Conservation (phyloP, 345 rosid species). For the Rhizophora apiculata region DNA sequence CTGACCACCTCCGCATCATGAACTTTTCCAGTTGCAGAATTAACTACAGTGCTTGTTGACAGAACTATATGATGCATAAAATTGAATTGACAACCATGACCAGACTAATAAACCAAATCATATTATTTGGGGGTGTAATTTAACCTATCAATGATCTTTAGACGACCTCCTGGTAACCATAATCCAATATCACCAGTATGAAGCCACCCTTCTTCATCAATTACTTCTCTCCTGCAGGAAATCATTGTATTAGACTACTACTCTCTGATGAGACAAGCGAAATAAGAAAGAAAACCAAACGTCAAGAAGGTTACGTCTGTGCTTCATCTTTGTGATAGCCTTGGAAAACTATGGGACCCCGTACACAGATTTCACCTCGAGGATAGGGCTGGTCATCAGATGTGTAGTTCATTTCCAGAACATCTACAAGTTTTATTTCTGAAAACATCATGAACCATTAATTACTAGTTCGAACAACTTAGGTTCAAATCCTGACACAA, state of each 20-base stretch:
- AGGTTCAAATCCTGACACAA: not conserved
- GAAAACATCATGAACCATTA: conserved; percentile 13
- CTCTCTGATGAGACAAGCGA: conserved; percentile 4
- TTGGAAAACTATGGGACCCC: conserved; percentile 81
- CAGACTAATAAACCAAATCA: not conserved
- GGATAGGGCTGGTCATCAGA: conserved; percentile 82
- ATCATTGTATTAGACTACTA: conserved; percentile 3
- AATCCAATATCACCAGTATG: conserved; percentile 94
- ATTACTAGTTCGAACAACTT: not conserved
- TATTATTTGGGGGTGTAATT: not conserved
- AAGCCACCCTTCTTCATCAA: conserved; percentile 94
- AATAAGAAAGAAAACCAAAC: conserved; percentile 10
- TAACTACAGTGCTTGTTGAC: too few species aligned
- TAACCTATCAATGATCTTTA: conserved; percentile 93
- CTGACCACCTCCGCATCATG: too few species aligned
- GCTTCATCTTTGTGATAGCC: conserved; percentile 92
- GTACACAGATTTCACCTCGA: conserved; percentile 96
- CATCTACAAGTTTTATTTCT: conserved; percentile 97
- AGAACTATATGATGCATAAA: too few species aligned
- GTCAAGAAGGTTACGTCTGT: conserved; percentile 58
- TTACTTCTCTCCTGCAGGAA: conserved; percentile 70
- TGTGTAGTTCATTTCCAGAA: conserved; percentile 93
- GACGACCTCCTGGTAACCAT: conserved; percentile 91
- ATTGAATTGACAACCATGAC: too few species aligned
- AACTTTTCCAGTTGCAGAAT: too few species aligned